Conservation (phyloP, 2,329 filamentous ascomycete genomes). For the Cercospora sesami region DNA sequence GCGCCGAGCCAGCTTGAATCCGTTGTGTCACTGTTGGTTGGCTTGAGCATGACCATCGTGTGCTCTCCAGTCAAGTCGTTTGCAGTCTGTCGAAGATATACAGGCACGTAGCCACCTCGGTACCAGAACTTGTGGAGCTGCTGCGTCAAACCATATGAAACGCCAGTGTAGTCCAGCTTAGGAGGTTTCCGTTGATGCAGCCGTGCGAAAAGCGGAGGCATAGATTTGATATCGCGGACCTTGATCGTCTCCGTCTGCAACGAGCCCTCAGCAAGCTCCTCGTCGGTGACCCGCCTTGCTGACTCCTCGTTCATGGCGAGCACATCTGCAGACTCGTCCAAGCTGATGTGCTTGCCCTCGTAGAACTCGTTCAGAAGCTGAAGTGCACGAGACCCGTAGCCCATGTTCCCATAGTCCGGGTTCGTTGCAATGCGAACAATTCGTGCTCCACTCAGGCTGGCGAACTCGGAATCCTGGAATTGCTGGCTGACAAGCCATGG, state of each 20-base stretch:
- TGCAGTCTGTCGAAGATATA: conserved; percentile 91
- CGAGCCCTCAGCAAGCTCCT: conserved; percentile 71
- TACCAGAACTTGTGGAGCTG: conserved; percentile 97
- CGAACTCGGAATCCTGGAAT: conserved; percentile 97
- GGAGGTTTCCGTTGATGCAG: conserved; percentile 79
- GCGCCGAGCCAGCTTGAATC: conserved; percentile 85
- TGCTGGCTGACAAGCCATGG: conserved; percentile 98
- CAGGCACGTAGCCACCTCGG: conserved; percentile 76
- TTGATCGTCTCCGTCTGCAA: conserved; percentile 86
- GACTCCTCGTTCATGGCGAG: conserved; percentile 49
- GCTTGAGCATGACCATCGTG: conserved; percentile 93
- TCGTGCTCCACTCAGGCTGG: conserved; percentile 84
- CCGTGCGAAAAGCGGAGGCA: conserved; percentile 91
- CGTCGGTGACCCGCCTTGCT: conserved; percentile 77
- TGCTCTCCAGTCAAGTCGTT: conserved; percentile 98
- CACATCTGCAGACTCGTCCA: conserved; percentile 68
- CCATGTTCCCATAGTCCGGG: conserved; percentile 88
- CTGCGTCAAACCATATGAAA: conserved; percentile 88
- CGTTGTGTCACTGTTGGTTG: conserved; percentile 60
- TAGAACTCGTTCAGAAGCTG: conserved; percentile 89
- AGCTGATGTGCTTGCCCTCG: conserved; percentile 82
- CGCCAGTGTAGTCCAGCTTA: conserved; percentile 85
- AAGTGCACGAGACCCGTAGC: conserved; percentile 87
- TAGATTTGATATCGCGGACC: conserved; percentile 82
- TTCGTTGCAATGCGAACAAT: conserved; percentile 95